Base-by-base conservation (phyloP, 2,329 filamentous ascomycete genomes). In the Alternaria conjuncta region DNA sequence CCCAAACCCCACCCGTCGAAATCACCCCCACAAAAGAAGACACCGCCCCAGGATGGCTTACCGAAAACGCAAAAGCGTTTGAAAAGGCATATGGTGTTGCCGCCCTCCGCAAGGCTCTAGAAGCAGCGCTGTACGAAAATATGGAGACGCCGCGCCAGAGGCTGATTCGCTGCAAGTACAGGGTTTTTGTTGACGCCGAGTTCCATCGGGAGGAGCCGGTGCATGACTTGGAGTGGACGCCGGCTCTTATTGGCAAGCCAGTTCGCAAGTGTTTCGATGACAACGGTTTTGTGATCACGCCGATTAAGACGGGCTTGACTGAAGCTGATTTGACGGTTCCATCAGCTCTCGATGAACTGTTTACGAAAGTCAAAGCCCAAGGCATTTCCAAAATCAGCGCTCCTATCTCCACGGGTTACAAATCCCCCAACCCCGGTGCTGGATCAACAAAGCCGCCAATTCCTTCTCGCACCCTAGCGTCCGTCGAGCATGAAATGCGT, bases 61-160 rank as follows among this genome's bases (percentile, higher is more conserved):
- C 15, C 15, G n/a, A 46, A 7, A 32, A 57, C 9, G 15, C 8
- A 2, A 36, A 9, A 10, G 3, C 15, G 10, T 13, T 4, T 13
- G 11, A 12, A 28, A n/a, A 21, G 18, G 4, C 41, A 1, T 20
- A 49, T 1, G n/a, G 47, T 2, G 41, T 54, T 8, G 8, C 21
- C 12, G 55, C 47, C 6, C 18, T 13, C 0, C 26, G 26, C 32
- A 66, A 64, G 8, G 54, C 61, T 5, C 15, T 66, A 1, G 64
- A 66, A 23, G 44, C 53, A 1, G 56, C 30, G 9, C 23, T 65
- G 2, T 60, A 63, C 28, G 28, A 61, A 1, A 45, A 54, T 9
- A 64, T 66, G 54, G 64, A 66, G 23, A 61, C 57, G 5, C 54
- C 61, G 6, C 41, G 30, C 9, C 30, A 61, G 49, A 63, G 54